Evolutionary conservation across 257 asterid species (phyloP).

Genomic region (Rehmannia glutinosa): DNA sequence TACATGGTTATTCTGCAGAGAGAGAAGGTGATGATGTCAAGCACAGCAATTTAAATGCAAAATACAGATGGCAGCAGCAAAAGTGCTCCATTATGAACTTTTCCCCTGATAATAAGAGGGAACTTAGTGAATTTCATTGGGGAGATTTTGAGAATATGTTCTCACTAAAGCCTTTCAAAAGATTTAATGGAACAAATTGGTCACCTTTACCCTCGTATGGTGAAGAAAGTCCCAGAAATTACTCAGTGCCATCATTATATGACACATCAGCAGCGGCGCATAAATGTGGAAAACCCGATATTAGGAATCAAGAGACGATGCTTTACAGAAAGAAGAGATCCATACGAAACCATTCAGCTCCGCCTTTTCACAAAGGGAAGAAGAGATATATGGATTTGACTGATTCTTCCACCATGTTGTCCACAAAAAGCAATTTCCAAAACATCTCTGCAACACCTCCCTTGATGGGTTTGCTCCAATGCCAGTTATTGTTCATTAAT

Average conservation of each 20-base stretch:
- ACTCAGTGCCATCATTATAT: slow-evolving; percentile 22
- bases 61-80: slow-evolving; percentile 31
- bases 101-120: slow-evolving; percentile 30
- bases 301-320: slow-evolving; percentile 22
- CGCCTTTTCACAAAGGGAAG: slow-evolving; percentile 67
- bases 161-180: slow-evolving; percentile 35
- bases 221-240: slow-evolving; percentile 27
- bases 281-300: slow-evolving; percentile 21
- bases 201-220: slow-evolving; percentile 20
- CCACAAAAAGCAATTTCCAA: slow-evolving; percentile 26
- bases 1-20: slow-evolving; percentile 25
- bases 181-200: slow-evolving; percentile 33
- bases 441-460: slow-evolving; percentile 7
- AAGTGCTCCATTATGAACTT: slow-evolving; percentile 29
- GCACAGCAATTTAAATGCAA: slow-evolving; percentile 10
- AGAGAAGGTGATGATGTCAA: slow-evolving; percentile 28
- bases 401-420: slow-evolving; percentile 30
- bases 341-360: slow-evolving; percentile 82
- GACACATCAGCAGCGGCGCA: slow-evolving; percentile 19
- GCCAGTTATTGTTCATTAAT: slow-evolving; percentile 10
- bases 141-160: slow-evolving; percentile 23
- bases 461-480: slow-evolving; percentile 33
- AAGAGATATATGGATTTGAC: slow-evolving; percentile 46
- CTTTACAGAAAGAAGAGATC: slow-evolving; percentile 27
- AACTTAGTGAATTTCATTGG: slow-evolving; percentile 22